Percentiles rank a stretch among this genome's conserved stretches.
Conservation (phyloP, 257 asterid species). For the Avicennia marina region DNA sequence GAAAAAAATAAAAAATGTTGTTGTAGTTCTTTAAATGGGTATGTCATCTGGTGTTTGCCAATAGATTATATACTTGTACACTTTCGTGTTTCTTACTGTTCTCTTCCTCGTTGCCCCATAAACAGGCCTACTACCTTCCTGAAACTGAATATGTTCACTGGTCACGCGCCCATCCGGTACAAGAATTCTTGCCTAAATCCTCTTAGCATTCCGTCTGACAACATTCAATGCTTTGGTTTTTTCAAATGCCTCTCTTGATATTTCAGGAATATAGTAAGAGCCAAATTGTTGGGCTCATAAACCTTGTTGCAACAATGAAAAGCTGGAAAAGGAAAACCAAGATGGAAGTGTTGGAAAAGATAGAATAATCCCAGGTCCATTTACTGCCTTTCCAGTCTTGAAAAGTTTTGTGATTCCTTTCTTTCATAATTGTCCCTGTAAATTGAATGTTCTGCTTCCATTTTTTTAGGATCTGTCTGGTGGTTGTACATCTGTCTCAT, state of each 20-base stretch:
- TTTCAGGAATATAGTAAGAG: constrained; percentile 78
- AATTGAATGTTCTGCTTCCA: constrained; percentile 25
- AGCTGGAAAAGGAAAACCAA: constrained; percentile 94
- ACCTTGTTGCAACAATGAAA: constrained; percentile 90
- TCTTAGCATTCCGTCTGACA: neutral
- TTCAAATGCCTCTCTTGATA: neutral
- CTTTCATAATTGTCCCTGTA: constrained; percentile 22
- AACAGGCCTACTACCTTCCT: constrained; percentile 97
- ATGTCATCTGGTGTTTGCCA: neutral
- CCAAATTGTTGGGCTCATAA: constrained; percentile 76
- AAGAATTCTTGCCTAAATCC: neutral
- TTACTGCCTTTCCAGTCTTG: neutral
- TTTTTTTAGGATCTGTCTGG: constrained; percentile 14
- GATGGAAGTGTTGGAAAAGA: constrained; percentile 84
- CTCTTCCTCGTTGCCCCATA: neutral
- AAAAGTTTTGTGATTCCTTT: constrained; percentile 22
- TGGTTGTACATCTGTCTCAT: constrained; percentile 26
- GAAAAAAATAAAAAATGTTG: too few species aligned
- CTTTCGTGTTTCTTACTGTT: neutral
- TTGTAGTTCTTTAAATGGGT: too few species aligned
- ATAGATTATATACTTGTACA: neutral
- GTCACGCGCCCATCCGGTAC: constrained; percentile 96
- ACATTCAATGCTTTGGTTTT: neutral
- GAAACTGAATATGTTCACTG: constrained; percentile 96
- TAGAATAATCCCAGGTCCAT: constrained; percentile 43